Conservation (phyloP, 192 early-diverging fungal genomes). For the Entomortierella lignicola region DNA sequence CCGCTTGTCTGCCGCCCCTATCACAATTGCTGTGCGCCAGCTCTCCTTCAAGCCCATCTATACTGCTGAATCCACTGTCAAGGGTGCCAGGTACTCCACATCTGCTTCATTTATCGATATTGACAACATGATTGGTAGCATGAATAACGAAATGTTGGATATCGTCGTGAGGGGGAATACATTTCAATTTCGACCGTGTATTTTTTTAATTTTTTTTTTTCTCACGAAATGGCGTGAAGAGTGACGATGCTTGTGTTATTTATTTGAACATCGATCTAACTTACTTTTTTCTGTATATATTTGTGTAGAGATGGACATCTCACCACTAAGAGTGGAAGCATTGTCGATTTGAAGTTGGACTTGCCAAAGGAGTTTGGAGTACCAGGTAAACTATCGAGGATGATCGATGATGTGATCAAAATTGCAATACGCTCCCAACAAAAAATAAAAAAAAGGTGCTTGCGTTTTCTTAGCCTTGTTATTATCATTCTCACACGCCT, state of each 20-base stretch:
- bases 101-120: neutral
- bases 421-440: neutral
- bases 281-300: neutral
- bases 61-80: constrained; percentile 64
- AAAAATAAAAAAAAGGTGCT: too few relatives aligned
- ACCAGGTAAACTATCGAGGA: constrained; percentile 16
- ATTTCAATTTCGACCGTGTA: neutral
- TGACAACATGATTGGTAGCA: too few relatives aligned
- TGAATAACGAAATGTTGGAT: neutral
- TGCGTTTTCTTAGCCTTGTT: too few relatives aligned
- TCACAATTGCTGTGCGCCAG: constrained; percentile 31
- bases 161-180: too few relatives aligned
- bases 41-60: constrained; percentile 65
- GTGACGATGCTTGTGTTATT: neutral
- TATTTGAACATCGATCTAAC: too few relatives aligned
- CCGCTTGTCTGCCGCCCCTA: constrained; percentile 11
- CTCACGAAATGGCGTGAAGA: constrained; percentile 8
- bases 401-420: neutral
- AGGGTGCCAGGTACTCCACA: constrained; percentile 55
- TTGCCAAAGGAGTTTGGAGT: constrained; percentile 66
- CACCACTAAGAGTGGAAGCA: constrained; percentile 62
- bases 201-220: constrained; percentile 9
- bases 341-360: constrained; percentile 62
- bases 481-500: neutral
- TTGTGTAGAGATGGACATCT: constrained; percentile 61